Evolutionary conservation across 2,329 filamentous ascomycete species (phyloP).

Genomic region (Pezicula radicicola): DNA sequence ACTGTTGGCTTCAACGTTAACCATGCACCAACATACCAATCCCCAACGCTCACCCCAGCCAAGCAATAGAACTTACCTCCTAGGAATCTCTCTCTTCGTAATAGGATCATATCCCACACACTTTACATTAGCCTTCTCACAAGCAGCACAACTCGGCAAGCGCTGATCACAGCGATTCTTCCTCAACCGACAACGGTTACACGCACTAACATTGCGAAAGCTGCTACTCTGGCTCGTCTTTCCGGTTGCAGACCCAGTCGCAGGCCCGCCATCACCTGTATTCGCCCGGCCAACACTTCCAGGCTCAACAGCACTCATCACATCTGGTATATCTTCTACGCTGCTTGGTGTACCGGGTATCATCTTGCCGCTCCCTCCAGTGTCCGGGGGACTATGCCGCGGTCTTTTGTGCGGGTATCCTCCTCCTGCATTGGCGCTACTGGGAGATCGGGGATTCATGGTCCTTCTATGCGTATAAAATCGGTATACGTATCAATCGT

Average conservation of each 20-base stretch:
- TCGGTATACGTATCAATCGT: not conserved
- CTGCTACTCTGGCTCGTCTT: constrained; percentile 59
- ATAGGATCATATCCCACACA: constrained; percentile 97
- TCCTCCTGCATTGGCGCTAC: constrained; percentile 34
- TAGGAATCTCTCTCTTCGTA: constrained; percentile 90
- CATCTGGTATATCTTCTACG: constrained; percentile 9
- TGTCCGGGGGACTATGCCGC: constrained; percentile 47
- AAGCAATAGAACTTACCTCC: constrained; percentile 45
- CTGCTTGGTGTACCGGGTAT: constrained; percentile 17
- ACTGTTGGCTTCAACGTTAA: constrained; percentile 36
- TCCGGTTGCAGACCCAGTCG: constrained; percentile 33
- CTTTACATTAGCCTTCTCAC: constrained; percentile 86
- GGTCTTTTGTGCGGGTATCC: constrained; percentile 54
- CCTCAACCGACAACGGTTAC: constrained; percentile 84
- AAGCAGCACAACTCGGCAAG: constrained; percentile 84
- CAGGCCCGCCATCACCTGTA: constrained; percentile 7
- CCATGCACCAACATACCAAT: not conserved
- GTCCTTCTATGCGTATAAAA: not conserved
- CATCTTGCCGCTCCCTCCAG: constrained; percentile 25
- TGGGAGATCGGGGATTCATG: constrained; percentile 47
- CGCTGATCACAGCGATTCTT: constrained; percentile 97
- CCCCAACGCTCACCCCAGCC: not conserved
- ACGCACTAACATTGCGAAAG: constrained; percentile 89
- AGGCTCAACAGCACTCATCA: constrained; percentile 1
- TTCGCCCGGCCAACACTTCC: not conserved